phyloP scores from a whole-genome alignment of 1,139 yeast genomes.

The Trichomonascaceae sp. region DNA sequence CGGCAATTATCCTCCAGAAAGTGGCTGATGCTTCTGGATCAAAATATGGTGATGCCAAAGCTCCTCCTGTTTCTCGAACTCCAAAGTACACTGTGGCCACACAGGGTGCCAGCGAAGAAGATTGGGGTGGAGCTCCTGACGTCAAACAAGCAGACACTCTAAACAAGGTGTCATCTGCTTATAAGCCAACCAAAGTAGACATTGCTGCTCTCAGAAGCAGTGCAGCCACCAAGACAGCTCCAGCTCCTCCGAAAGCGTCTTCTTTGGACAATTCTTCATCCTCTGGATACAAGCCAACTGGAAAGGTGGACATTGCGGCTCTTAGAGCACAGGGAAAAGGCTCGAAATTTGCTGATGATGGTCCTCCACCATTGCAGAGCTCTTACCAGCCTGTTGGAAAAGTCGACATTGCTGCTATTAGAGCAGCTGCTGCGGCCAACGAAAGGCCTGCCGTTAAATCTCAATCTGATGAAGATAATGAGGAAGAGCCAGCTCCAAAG shows the following conservation, averaged over 20 bases:
- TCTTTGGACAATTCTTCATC: constrained; percentile 30
- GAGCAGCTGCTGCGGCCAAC: constrained; percentile 35
- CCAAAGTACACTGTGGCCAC: constrained; percentile 32
- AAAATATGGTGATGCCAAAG: constrained; percentile 56
- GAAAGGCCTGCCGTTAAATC: constrained; percentile 18
- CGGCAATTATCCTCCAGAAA: constrained; percentile 64
- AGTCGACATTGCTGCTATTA: constrained; percentile 45
- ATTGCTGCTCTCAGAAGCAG: constrained; percentile 34
- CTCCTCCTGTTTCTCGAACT: constrained; percentile 27
- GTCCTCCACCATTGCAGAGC: constrained; percentile 23
- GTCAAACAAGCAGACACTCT: constrained; percentile 30
- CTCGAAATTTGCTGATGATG: constrained; percentile 27
- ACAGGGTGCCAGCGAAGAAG: constrained; percentile 39
- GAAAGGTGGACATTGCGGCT: constrained; percentile 48
- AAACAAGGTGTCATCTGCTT: constrained; percentile 57
- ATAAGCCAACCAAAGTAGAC: constrained; percentile 54
- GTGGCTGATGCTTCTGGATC: constrained; percentile 95
- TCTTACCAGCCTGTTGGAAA: constrained; percentile 55
- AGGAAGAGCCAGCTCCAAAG: constrained; percentile 9
- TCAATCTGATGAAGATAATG: constrained; percentile 7
- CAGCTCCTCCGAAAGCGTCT: constrained; percentile 28
- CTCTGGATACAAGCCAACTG: constrained; percentile 49
- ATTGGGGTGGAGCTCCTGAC: constrained; percentile 54
- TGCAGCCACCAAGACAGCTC: constrained; percentile 10
- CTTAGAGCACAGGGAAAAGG: constrained; percentile 36